A percentile compares a stretch with the other conserved stretches of the same genome.
Conservation (phyloP, 2,329 filamentous ascomycete genomes). For the Pseudocercospora pini-densiflorae region DNA sequence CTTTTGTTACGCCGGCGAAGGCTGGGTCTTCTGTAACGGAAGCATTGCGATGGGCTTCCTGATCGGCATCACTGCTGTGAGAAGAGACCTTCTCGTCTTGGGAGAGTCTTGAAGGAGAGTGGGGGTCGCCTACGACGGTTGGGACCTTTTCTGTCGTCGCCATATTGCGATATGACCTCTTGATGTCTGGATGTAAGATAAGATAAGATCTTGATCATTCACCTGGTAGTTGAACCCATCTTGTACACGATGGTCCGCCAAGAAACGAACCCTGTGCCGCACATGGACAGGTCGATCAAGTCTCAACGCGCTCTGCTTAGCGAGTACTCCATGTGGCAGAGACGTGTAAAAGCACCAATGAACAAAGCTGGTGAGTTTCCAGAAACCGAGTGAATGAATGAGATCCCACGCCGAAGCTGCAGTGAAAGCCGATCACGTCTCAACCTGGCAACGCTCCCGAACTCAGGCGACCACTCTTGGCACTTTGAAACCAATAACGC, state of each 20-base stretch:
- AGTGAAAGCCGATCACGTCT: background rate
- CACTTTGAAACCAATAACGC: background rate
- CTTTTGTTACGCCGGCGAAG: conserved; percentile 27
- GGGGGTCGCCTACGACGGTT: background rate
- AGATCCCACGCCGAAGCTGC: background rate
- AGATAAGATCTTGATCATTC: background rate
- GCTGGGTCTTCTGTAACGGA: background rate
- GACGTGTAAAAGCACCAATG: background rate
- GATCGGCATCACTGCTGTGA: background rate
- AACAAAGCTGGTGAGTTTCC: background rate
- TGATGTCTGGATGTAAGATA: background rate
- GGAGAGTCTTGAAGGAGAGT: background rate
- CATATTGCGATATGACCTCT: background rate
- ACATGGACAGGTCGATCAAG: background rate
- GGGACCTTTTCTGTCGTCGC: background rate
- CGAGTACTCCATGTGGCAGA: background rate
- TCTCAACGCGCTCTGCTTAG: background rate
- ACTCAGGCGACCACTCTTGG: background rate
- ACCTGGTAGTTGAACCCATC: background rate
- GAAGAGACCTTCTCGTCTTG: background rate
- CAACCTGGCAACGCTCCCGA: background rate
- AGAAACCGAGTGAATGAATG: background rate
- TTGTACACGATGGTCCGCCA: background rate
- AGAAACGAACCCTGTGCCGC: background rate
- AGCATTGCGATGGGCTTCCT: background rate